Evolutionary conservation across 1,284 basidiomycete genomes (phyloP), one percentile per base, ranked within the genome.

Genomic region (Xerocomus cyaneibrunnescens): DNA sequence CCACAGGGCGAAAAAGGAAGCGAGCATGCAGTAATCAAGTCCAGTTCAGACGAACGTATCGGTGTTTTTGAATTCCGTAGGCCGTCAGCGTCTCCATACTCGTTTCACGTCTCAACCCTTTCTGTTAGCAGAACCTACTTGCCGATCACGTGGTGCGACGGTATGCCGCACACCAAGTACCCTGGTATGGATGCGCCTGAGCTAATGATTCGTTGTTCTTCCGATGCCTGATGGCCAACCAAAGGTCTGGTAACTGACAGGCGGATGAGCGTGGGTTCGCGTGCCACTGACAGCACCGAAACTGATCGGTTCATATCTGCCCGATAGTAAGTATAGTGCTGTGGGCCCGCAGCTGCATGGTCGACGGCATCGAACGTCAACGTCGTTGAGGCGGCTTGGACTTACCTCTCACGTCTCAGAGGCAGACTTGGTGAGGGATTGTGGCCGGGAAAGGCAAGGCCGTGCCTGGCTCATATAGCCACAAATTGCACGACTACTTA

Each of bases 71-170:
- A 41, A 49, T 51, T 19, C 44, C 38, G 32, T 52, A 38, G 37
- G 36, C 51, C 57, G 57, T 51, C 54, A 55, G 19, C 7, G 50
- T 51, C 51, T 65, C 54, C 64, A 62, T 64, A 51, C 57, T 40
- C 60, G 62, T 65, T 62, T 62, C 60, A 65, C 47, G 42, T 57
- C 44, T 30, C 32, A 49, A 50, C 56, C 52, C 56, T 62, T 65
- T 58, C 45, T 48, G 30, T 44, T 44, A 42, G 37, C 49, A 56
- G 49, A 61, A 62, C 61, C 45, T 61, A 54, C 56, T 64, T 66
- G 55, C 65, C 60, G 64, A 61, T 62, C 61, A 63, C 61, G 52
- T 63, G 61, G 34, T 12, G 7, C 40, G 42, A 48, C 27, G 30
- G 30, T 38, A 49, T 48, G 37, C 36, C 21, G 16, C 57, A 23